phyloP scores from a whole-genome alignment of 352 stramenopile species.

The Phytopythium kandeliae region DNA sequence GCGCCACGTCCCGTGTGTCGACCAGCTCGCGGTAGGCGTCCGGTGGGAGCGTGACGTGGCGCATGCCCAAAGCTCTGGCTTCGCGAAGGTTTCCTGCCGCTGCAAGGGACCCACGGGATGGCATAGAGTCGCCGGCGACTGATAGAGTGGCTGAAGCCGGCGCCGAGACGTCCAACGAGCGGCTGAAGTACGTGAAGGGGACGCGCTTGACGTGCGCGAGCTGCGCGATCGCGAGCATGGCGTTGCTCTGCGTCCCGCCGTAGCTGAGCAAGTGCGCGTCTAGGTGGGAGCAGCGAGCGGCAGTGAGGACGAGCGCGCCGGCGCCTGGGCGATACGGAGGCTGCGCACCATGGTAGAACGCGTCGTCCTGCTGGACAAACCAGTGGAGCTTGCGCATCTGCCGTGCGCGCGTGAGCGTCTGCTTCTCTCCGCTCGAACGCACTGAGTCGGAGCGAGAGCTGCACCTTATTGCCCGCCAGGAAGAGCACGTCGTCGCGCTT shows the following conservation, averaged over 20 bases:
- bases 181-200: slow-evolving; percentile 85
- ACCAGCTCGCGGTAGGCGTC: slow-evolving; percentile 44
- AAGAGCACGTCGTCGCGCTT: slow-evolving; percentile 80
- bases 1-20: slow-evolving; percentile 29
- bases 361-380: slow-evolving; percentile 57
- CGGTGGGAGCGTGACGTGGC: slow-evolving; percentile 39
- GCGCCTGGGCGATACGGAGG: too few species aligned
- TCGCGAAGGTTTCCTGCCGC: slow-evolving; percentile 35
- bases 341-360: slow-evolving; percentile 51
- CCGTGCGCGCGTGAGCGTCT: too few species aligned
- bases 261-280: slow-evolving; percentile 67
- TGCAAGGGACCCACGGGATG: neutral
- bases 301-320: neutral
- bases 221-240: slow-evolving; percentile 82
- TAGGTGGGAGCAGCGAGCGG: neutral
- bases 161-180: slow-evolving; percentile 18
- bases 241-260: slow-evolving; percentile 79
- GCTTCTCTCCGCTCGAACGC: neutral
- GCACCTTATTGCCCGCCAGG: slow-evolving; percentile 81
- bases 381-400: slow-evolving; percentile 86
- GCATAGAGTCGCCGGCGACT: too few species aligned
- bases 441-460: neutral
- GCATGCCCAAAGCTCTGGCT: slow-evolving; percentile 56
- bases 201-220: slow-evolving; percentile 59
- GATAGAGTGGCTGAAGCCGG: neutral